Evolutionary conservation across 768 basidiomycete genomes (phyloP), one percentile per base, ranked within the genome.

Genomic region (Termitomyces eurrhizus): DNA sequence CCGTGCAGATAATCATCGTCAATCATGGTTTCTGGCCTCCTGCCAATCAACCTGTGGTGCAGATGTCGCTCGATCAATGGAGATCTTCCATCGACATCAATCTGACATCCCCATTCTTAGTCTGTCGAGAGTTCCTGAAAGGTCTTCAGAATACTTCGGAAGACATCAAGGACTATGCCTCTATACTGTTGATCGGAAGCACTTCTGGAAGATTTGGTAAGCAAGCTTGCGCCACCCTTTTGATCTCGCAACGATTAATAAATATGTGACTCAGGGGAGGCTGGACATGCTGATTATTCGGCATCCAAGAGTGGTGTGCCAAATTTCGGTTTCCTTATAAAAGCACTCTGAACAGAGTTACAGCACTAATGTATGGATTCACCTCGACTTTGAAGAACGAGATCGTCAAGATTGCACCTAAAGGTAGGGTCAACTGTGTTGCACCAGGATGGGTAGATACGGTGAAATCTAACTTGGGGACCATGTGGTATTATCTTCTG

Each of bases 331-430:
- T 37, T 21, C 13, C 12, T 9, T 13, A 2, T 6, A 54, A 24
- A 9, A 1, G 35, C 26, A 5, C 46, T 14, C 41, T 18, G 12
- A 6, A 62, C 7, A 33, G 52, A 52, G 14, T 9, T 33, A 49
- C 29, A 88, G 88, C 83, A 5, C 78, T 89, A 76, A 89, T 89
- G 88, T 86, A 88, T 62, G 90, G 89, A 1, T 67, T 91, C 37
- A 83, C 82, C 4, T 72, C 86, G 65, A 77, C 84, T 5, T 77
- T 91, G 64, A 91, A 92, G 74, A 92, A 91, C 69, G 89, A 92
- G 72, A 90, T 91, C 57, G 89, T 92, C 49, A 83, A 83, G 71
- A 82, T 90, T 60, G 88, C 89, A 0, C 86, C 88, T 0, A 78
- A 71, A 57, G 90, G 82, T 0, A 78, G 89, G n/a, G 88, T 90